Conservation (phyloP, 2,329 filamentous ascomycete species). For the Ophiosphaerella narmari region DNA sequence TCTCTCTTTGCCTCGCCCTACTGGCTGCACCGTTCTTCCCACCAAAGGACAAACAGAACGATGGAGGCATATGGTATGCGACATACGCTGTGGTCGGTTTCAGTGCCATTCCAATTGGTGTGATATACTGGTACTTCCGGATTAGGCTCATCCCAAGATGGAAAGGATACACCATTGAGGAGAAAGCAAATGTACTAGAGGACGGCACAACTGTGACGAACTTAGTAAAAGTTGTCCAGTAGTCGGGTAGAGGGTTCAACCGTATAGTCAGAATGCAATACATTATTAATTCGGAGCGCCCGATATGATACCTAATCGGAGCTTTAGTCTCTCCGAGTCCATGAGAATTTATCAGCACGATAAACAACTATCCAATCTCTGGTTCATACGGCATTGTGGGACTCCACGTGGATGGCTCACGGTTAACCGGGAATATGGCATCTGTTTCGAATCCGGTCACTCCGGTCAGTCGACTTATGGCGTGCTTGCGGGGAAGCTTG, state of each 20-base stretch:
- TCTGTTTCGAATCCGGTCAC: slow-evolving; percentile 26
- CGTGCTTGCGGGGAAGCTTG: slow-evolving; percentile 41
- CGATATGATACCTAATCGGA: neutral
- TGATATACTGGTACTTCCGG: slow-evolving; percentile 72
- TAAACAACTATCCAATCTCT: too few relatives aligned
- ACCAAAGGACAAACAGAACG: slow-evolving; percentile 44
- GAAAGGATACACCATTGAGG: slow-evolving; percentile 65
- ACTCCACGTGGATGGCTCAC: too few relatives aligned
- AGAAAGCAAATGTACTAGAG: slow-evolving; percentile 61
- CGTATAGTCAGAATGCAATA: neutral
- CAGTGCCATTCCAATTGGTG: slow-evolving; percentile 59
- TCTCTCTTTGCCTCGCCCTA: slow-evolving; percentile 59
- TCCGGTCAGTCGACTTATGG: slow-evolving; percentile 20
- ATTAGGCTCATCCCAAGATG: slow-evolving; percentile 64
- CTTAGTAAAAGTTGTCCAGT: slow-evolving; percentile 47
- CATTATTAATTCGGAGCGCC: neutral
- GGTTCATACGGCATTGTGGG: too few relatives aligned
- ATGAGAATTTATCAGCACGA: slow-evolving; percentile 1
- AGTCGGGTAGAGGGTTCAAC: slow-evolving; percentile 1
- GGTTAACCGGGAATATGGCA: neutral
- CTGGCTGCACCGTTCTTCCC: slow-evolving; percentile 67
- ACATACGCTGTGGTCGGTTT: slow-evolving; percentile 59
- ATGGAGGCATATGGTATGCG: slow-evolving; percentile 53
- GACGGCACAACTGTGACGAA: slow-evolving; percentile 72
- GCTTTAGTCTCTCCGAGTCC: neutral